A percentile compares a stretch with the other conserved stretches of the same genome.
These are phyloP conservation scores for Ogataea neopini DNA, from an alignment of 805 yeast genomes.

Conservation along the genomic window DNA sequence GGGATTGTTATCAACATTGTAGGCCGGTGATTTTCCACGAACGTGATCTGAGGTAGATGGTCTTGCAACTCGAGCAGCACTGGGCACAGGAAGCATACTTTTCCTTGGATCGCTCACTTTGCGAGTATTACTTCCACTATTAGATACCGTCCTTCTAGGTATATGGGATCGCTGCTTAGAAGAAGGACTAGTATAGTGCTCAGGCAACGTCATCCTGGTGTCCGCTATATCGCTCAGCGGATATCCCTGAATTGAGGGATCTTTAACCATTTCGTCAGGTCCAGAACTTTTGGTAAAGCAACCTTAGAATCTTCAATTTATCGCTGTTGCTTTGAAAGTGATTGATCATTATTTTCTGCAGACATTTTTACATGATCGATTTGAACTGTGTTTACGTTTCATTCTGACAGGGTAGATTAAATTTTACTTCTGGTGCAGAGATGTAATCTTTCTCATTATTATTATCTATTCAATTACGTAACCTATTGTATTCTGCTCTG, in stretches of 20 bases:
- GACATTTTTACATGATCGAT: not conserved
- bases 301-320: not conserved
- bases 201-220: slow-evolving; percentile 7
- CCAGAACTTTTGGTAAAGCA: not conserved
- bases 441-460: too few species aligned
- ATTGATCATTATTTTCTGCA: not conserved
- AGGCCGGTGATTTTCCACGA: not conserved
- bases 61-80: not conserved
- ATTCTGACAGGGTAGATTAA: too few species aligned
- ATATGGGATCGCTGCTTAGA: slow-evolving; percentile 10
- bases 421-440: too few species aligned
- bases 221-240: slow-evolving; percentile 3
- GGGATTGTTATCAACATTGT: slow-evolving; percentile 11
- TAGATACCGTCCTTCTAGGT: slow-evolving; percentile 15
- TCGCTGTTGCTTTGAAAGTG: not conserved
- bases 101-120: slow-evolving; percentile 8
- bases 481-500: too few species aligned
- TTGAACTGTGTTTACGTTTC: slow-evolving; percentile 3
- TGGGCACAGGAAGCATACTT: slow-evolving; percentile 16
- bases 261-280: not conserved
- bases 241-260: not conserved
- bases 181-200: slow-evolving; percentile 6
- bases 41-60: not conserved
- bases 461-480: too few species aligned
- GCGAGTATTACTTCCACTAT: not conserved